Base-by-base conservation (phyloP, 1,284 basidiomycete species). In the Chalciporus piperatoides region DNA sequence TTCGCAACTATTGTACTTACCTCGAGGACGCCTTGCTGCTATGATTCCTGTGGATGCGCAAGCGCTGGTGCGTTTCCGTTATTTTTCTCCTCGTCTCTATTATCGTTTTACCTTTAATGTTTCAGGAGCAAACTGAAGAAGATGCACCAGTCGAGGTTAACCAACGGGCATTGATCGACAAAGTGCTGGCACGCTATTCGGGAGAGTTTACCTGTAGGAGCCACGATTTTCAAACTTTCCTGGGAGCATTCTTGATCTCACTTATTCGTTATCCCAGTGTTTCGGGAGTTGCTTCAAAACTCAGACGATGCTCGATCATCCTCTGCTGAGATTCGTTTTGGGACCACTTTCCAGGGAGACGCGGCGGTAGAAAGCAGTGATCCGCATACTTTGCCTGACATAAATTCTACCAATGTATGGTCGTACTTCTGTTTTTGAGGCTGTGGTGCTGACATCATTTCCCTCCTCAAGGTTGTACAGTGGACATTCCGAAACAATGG, bases 401-500 rank as follows among this genome's bases (percentile, higher is more conserved):
- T 37, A 9, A 21, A 21, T 9, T 37, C 36, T 19, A 37, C 36
- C 7, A 1, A 12, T 37, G 36, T 37, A 37, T 12, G 36, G 15
- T 17, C 12, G n/a, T 21, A 1, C 15, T 15, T 30, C 12, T 14
- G 12, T 32, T 32, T 6, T 6, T 32, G 30, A 32, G 1, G 4
- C 30, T 32, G 4, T 14, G 30, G 14, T 32, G 6, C 30, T 12
- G 11, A 32, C 12, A 6, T 32, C 30, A 11, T 28, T 12, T 28
- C 28, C 28, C 12, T 0, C 30, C 88, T 0, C 69, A 81, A 61
- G 64, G 60, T 10, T 81, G 75, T 50, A 43, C 81, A 80, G 65
- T 89, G 86, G 86, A 73, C 73, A 2, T 91, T 96, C 63, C 84
- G 81, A 65, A 97, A 97, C 60, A 87, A 97, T 60, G 94, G 94